Conservation (phyloP, 306 rosid genomes). For the Boehmeria nivea region DNA sequence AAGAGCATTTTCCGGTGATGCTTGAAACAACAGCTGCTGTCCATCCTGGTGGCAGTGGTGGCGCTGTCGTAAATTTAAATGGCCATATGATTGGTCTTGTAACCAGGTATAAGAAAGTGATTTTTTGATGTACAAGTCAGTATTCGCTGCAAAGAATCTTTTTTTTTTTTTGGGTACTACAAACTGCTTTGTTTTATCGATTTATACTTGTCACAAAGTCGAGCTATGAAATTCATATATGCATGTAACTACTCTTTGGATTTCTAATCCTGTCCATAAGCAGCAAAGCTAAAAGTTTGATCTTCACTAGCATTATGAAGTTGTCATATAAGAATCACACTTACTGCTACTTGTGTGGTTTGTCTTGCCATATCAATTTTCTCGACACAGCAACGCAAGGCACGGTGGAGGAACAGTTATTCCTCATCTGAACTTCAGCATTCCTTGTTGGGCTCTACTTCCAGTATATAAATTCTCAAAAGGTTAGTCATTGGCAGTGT, state of each 20-base stretch:
- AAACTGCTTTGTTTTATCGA: background rate
- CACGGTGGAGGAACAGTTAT: slow-evolving; percentile 80
- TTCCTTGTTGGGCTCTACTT: slow-evolving; percentile 71
- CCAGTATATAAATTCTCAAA: slow-evolving; percentile 64
- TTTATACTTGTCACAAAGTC: slow-evolving; percentile 1
- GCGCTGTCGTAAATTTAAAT: slow-evolving; percentile 74
- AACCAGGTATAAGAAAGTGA: slow-evolving; percentile 56
- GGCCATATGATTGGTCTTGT: slow-evolving; percentile 94
- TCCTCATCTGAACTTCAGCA: slow-evolving; percentile 93
- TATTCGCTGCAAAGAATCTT: background rate
- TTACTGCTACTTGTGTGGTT: too few species aligned
- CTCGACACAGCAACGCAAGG: slow-evolving; percentile 77
- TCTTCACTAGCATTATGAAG: too few species aligned
- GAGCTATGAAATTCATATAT: background rate
- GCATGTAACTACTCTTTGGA: background rate
- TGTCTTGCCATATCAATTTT: too few species aligned
- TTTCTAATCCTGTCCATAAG: background rate
- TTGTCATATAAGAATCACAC: too few species aligned
- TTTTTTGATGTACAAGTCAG: background rate
- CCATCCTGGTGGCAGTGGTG: slow-evolving; percentile 99
- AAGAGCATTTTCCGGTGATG: slow-evolving; percentile 56
- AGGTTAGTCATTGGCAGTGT: slow-evolving; percentile 51
- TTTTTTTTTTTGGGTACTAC: slow-evolving; percentile 1
- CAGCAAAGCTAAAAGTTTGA: background rate
- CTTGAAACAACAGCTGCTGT: slow-evolving; percentile 94